A percentile compares a stretch with the other conserved stretches of the same genome.
These are phyloP conservation scores for Mortierella sp. DNA, from an alignment of 371 early-diverging fungal species.

Conservation along the genomic window DNA sequence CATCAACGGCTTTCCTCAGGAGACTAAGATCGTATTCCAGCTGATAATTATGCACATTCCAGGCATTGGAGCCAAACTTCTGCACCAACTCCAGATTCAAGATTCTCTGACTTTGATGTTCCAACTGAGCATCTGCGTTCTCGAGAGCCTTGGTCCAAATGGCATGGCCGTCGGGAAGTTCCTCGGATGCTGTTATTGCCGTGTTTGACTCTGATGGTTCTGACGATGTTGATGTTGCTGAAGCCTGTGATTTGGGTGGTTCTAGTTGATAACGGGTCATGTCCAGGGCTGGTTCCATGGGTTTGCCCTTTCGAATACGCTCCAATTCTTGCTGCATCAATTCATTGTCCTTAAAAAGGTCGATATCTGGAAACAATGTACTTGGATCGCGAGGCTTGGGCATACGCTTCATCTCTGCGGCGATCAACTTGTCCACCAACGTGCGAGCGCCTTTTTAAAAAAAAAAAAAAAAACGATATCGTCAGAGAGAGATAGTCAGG, in stretches of 20 bases:
- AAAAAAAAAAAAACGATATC: background rate
- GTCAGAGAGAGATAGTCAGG: background rate
- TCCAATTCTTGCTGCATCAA: constrained; percentile 71
- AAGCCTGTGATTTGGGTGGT: constrained; percentile 54
- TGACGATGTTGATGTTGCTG: constrained; percentile 10
- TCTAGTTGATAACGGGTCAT: constrained; percentile 70
- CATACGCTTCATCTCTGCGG: constrained; percentile 76
- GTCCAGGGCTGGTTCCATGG: constrained; percentile 66
- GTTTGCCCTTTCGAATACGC: constrained; percentile 65
- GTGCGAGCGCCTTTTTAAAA: constrained; percentile 49
- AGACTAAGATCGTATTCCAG: constrained; percentile 66
- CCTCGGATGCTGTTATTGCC: constrained; percentile 48
- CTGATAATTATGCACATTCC: constrained; percentile 87
- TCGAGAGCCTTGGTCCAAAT: constrained; percentile 77
- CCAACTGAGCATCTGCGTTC: constrained; percentile 87
- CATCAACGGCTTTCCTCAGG: constrained; percentile 63
- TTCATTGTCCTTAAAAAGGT: constrained; percentile 53
- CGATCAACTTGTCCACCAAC: constrained; percentile 71
- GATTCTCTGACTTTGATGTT: constrained; percentile 83
- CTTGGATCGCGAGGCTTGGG: constrained; percentile 52
- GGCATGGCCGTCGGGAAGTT: constrained; percentile 56
- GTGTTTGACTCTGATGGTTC: constrained; percentile 2
- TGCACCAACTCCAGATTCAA: constrained; percentile 85
- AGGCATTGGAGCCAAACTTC: constrained; percentile 86
- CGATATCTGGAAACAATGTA: constrained; percentile 44